These are phyloP conservation scores for Thelephora terrestris DNA, from an alignment of 1,284 basidiomycete species.

Conservation along the genomic window DNA sequence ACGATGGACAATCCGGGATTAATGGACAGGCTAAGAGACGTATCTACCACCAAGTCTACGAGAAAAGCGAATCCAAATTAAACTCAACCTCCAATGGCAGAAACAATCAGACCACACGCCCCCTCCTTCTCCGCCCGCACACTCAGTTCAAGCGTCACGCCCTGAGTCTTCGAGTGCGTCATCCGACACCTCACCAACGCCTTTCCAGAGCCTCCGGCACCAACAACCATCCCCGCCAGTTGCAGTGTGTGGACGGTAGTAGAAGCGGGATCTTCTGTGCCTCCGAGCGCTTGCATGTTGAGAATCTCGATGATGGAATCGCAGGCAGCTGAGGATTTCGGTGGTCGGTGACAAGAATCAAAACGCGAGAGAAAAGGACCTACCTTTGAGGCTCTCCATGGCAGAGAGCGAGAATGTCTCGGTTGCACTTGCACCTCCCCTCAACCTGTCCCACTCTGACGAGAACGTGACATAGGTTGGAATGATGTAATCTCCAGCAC, in stretches of 20 bases:
- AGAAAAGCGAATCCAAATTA: too few species aligned
- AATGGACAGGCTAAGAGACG: too few species aligned
- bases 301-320: slow-evolving; percentile 90
- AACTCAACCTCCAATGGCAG: slow-evolving; percentile 67
- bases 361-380: slow-evolving; percentile 19
- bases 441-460: slow-evolving; percentile 91
- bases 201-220: slow-evolving; percentile 80
- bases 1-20: too few species aligned
- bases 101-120: slow-evolving; percentile 79
- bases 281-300: slow-evolving; percentile 94
- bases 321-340: slow-evolving; percentile 61
- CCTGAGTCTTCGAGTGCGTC: slow-evolving; percentile 85
- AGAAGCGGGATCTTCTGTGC: slow-evolving; percentile 73
- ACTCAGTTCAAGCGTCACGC: slow-evolving; percentile 91
- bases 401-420: slow-evolving; percentile 94
- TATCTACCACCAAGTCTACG: too few species aligned
- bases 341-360: slow-evolving; percentile 9
- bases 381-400: slow-evolving; percentile 90
- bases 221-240: slow-evolving; percentile 71
- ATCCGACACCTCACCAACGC: slow-evolving; percentile 90
- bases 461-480: slow-evolving; percentile 88
- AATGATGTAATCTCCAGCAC: slow-evolving; percentile 89
- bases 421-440: slow-evolving; percentile 63
- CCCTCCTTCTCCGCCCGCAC: slow-evolving; percentile 90
- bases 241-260: slow-evolving; percentile 91